phyloP scores from a whole-genome alignment of 805 yeast genomes.

The Saccharomycopsis oosterbeekiorum region DNA sequence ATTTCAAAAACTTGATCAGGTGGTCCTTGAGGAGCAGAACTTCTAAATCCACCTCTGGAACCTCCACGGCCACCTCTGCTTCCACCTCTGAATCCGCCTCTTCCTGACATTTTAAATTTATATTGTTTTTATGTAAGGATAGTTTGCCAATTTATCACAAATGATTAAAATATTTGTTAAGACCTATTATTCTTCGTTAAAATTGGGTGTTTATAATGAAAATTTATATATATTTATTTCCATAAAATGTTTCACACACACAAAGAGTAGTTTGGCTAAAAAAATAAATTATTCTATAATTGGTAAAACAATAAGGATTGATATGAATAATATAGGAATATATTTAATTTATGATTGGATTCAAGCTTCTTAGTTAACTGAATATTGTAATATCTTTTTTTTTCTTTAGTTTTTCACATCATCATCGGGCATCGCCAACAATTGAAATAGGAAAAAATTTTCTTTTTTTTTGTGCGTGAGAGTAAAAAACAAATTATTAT shows the following conservation, averaged over 20 bases:
- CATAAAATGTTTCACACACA: background rate
- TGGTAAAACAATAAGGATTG: background rate
- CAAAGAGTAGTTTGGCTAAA: background rate
- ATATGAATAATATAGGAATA: too few relatives aligned
- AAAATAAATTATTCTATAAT: background rate
- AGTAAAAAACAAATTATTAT: too few relatives aligned
- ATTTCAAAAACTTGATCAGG: conserved; percentile 92
- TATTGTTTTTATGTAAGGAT: too few relatives aligned
- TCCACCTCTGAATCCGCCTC: conserved; percentile 22
- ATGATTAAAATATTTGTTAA: too few relatives aligned
- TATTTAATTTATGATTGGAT: too few relatives aligned
- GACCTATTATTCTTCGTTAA: background rate
- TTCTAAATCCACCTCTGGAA: conserved; percentile 54
- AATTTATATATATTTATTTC: background rate
- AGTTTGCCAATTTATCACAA: too few relatives aligned
- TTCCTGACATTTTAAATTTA: conserved; percentile 3
- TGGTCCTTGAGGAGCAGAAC: conserved; percentile 79
- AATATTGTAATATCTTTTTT: too few relatives aligned
- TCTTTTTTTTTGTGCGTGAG: too few relatives aligned
- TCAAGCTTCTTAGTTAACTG: too few relatives aligned
- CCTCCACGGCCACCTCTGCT: conserved; percentile 48
- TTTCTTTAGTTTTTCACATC: too few relatives aligned
- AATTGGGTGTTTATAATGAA: background rate
- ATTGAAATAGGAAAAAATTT: too few relatives aligned
- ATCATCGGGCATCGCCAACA: too few relatives aligned